Evolutionary conservation across 768 basidiomycete species (phyloP), one percentile per base, ranked within the genome.

Genomic region (Crucibulum laeve): DNA sequence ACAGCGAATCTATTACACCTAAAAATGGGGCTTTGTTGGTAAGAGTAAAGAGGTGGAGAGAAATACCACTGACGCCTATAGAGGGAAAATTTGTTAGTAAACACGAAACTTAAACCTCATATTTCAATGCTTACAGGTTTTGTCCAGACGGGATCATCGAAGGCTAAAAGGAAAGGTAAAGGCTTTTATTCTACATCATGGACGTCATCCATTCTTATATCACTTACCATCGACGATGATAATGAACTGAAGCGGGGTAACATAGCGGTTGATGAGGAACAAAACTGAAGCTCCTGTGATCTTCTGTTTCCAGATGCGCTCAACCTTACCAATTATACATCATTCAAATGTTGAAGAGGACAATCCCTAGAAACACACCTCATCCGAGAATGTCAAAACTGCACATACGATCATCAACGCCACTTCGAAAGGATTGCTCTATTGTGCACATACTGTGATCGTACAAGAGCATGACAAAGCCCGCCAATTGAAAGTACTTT

Each of bases 261-360:
- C 38, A 46, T 62, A 64, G 14, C 62, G 55, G 42, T 61, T 62
- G 17, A 64, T 41, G 4, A 62, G 40, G 47, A 62, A 64, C n/a
- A 64, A 48, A n/a, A 60, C 28, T 0, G 55, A 50, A 3, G 49
- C 59, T 2, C 53, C 54, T 6, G 56, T 56, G 5, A 60, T 23
- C 38, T 45, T 56, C 26, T 40, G 50, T 33, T 53, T 54, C 62
- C 62, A 64, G 5, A 64, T 55, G 5, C 59, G 48, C 13, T 60
- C 57, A 30, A 61, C 55, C 61, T 60, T 33, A 13, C 6, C 17
- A 25, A 24, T 4, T 14, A 22, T 14, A 4, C 2, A 42, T 21
- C 32, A 1, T 17, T 14, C 26, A 17, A 45, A 21, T 4, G 35
- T 14, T 36, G 4, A n/a, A 36, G 21, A 11, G 3, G 30, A 22